Evolutionary conservation across 345 rosid species (phyloP), one percentile per base, ranked within the genome.

Genomic region (Acer campestre): DNA sequence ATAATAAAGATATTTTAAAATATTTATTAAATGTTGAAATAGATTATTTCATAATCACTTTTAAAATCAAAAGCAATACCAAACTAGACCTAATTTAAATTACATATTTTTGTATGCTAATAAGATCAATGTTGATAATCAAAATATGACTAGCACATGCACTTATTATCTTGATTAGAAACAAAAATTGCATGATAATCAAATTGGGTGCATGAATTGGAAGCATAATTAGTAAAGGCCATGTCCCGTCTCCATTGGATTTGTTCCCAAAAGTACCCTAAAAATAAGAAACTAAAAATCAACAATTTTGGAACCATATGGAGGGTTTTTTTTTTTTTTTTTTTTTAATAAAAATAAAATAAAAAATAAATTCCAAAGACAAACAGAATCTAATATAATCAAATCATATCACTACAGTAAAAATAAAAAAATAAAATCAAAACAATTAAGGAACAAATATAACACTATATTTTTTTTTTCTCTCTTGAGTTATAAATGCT

Each of bases 371-470:
- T 40, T 76, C 68, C 69, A 46, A 67, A 58, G 78, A 73, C 80
- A 68, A 44, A n/a, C n/a, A n/a, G 70, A 80, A 80, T 77, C 80
- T 64, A 59, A 59, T 59, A 23, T 7, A 58, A 76, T 72, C 74
- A 68, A 65, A 76, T 81, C 82, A 62, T 55, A n/a, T 29, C 61
- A 67, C 40, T 61, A 27, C 27, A 42, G 6, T 49, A 53, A 35
- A 31, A 35, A 35, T 4, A 31, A 31, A 31, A 1, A 31, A 31
- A 31, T 31, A 31, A 29, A 31, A 31, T 31, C 8, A 16, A 53
- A 59, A 7, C n/a, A 59, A 59, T 4, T 16, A 20, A n/a, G 13
- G 29, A 8, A 59, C 11, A 59, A 59, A n/a, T n/a, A 7, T 59
- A 20, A 8, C 64, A 59, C 62, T 22, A 20, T n/a, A 10, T 18